phyloP scores from a whole-genome alignment of 768 basidiomycete species.

The Cytidiella melzeri region DNA sequence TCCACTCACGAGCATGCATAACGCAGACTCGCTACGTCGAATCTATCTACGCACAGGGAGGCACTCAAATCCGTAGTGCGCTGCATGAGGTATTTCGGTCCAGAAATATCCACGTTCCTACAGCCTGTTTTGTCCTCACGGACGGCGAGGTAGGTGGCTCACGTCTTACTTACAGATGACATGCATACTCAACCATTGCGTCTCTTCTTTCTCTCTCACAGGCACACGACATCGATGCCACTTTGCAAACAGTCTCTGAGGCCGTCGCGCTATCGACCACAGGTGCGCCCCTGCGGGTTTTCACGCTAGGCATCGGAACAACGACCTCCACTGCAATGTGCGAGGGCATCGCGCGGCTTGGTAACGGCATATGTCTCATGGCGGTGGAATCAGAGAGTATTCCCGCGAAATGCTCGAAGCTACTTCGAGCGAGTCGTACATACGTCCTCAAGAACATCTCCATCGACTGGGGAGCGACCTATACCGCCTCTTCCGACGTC shows the following conservation, averaged over 20 bases:
- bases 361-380: slow-evolving; percentile 45
- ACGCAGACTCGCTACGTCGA: slow-evolving; percentile 9
- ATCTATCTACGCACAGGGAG: slow-evolving; percentile 4
- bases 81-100: background rate
- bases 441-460: slow-evolving; percentile 38
- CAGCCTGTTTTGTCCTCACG: slow-evolving; percentile 6
- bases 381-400: slow-evolving; percentile 42
- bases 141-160: slow-evolving; percentile 6
- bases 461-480: slow-evolving; percentile 51
- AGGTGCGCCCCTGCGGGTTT: slow-evolving; percentile 39
- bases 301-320: slow-evolving; percentile 52
- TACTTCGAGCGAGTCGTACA: slow-evolving; percentile 46
- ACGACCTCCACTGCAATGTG: slow-evolving; percentile 44
- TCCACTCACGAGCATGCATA: too few species aligned
- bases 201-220: too few species aligned
- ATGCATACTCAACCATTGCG: too few species aligned
- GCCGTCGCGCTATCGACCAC: slow-evolving; percentile 29
- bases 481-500: too few species aligned
- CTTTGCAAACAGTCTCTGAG: slow-evolving; percentile 17
- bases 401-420: slow-evolving; percentile 38
- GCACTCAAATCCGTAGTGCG: slow-evolving; percentile 2
- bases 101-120: background rate
- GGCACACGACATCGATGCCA: slow-evolving; percentile 11
- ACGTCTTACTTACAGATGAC: background rate
- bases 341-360: slow-evolving; percentile 46